Conservation (phyloP, 176 grass and related monocot species). For the Juncus effusus region DNA sequence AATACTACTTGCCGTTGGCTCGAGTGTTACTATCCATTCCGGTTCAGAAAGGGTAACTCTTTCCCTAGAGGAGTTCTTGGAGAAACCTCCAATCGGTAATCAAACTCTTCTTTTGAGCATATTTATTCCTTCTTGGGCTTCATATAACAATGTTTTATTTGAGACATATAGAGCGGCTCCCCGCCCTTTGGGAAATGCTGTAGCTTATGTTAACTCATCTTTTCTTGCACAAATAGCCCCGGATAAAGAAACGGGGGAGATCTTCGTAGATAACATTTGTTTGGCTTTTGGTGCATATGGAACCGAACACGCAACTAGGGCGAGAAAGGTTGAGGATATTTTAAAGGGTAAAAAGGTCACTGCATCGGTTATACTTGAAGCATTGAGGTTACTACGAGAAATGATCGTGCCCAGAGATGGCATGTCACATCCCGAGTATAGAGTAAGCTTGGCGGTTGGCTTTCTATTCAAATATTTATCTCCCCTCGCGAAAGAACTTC, state of each 20-base stretch:
- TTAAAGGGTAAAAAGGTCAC: conserved; percentile 43
- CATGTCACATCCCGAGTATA: conserved; percentile 57
- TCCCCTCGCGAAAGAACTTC: conserved; percentile 37
- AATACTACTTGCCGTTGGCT: conserved; percentile 56
- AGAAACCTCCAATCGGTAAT: conserved; percentile 36
- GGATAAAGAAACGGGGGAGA: conserved; percentile 30
- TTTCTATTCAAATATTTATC: conserved; percentile 72
- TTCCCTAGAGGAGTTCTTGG: conserved; percentile 60
- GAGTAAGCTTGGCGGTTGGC: conserved; percentile 58
- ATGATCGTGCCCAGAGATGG: conserved; percentile 48
- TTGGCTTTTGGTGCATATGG: conserved; percentile 85
- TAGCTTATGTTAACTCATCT: conserved; percentile 62
- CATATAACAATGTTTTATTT: conserved; percentile 33
- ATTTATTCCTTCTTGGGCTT: conserved; percentile 49
- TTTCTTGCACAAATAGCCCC: conserved; percentile 39
- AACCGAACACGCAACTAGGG: conserved; percentile 63
- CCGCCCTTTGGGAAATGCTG: conserved; percentile 66
- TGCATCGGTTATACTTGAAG: conserved; percentile 46
- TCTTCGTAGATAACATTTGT: conserved; percentile 37
- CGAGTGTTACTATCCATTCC: conserved; percentile 42
- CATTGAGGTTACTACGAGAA: conserved; percentile 42
- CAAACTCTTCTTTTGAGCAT: conserved; percentile 55
- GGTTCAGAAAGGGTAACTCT: conserved; percentile 38
- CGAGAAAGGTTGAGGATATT: conserved; percentile 55
- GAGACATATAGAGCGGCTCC: conserved; percentile 60